Conservation (phyloP, 2,329 filamentous ascomycete genomes). For the Huntiella abstrusa region DNA sequence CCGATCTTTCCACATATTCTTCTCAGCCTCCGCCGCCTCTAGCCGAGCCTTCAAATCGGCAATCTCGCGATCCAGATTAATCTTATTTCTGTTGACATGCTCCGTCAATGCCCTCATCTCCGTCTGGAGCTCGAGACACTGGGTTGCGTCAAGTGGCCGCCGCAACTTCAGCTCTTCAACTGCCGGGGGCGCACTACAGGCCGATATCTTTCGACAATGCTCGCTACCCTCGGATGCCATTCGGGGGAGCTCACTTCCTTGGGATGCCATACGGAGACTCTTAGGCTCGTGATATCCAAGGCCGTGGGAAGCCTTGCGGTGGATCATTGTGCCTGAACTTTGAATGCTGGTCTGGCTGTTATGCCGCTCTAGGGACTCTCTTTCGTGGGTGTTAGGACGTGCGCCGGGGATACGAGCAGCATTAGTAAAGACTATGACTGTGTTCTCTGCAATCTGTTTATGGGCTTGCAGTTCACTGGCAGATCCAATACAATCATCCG, state of each 20-base stretch:
- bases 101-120: background rate
- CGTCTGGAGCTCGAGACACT: background rate
- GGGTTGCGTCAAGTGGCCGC: background rate
- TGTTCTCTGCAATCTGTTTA: background rate
- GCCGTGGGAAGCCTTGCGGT: no score
- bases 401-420: background rate
- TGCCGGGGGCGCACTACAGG: no score
- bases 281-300: no score
- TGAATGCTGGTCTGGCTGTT: no score
- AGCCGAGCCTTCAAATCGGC: conserved; percentile 3
- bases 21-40: conserved; percentile 16
- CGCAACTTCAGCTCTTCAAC: no score
- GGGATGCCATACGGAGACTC: no score
- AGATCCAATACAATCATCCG: background rate
- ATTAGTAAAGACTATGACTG: conserved; percentile 1
- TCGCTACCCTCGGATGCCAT: no score
- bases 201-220: no score
- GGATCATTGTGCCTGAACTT: no score
- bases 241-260: no score
- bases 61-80: conserved; percentile 1
- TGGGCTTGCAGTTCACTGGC: background rate
- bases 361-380: no score
- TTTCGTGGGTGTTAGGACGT: background rate
- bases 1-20: conserved; percentile 31
- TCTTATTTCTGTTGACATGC: background rate